phyloP scores from a whole-genome alignment of 2,329 filamentous ascomycete species.

The Paecilomyces niveus region DNA sequence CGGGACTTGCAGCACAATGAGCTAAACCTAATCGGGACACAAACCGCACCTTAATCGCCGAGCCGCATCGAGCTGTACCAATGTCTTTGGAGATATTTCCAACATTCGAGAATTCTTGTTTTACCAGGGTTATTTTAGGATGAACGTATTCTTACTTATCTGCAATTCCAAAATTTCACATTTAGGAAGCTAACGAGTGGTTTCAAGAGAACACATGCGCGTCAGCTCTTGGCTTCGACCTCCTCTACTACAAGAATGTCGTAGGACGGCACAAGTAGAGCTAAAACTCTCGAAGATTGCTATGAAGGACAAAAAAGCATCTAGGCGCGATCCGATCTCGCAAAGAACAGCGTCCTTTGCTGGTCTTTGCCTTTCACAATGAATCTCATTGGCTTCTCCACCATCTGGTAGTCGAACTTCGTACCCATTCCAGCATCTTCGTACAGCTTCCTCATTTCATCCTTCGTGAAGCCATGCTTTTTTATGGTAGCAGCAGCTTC shows the following conservation, averaged over 20 bases:
- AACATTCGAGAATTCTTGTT: neutral
- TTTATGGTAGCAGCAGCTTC: constrained; percentile 49
- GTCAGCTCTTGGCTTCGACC: neutral
- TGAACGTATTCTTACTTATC: neutral
- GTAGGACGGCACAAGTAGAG: neutral
- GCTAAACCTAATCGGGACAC: neutral
- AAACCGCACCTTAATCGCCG: neutral
- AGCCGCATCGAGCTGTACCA: neutral
- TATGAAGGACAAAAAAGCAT: neutral
- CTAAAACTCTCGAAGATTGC: neutral
- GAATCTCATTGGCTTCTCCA: constrained; percentile 47
- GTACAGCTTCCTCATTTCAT: constrained; percentile 55
- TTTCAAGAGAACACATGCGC: neutral
- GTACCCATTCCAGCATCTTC: constrained; percentile 52
- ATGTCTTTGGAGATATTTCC: neutral
- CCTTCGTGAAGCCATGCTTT: constrained; percentile 59
- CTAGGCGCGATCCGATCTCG: constrained; percentile 20
- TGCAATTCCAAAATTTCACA: neutral
- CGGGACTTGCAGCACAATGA: neutral
- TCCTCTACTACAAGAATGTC: neutral
- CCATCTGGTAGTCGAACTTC: constrained; percentile 51
- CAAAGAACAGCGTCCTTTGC: constrained; percentile 24
- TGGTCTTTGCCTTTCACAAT: constrained; percentile 15
- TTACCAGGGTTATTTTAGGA: neutral
- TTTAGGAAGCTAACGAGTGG: neutral